Evolutionary conservation across 2,329 filamentous ascomycete genomes (phyloP).

Genomic region (Fusarium musae): DNA sequence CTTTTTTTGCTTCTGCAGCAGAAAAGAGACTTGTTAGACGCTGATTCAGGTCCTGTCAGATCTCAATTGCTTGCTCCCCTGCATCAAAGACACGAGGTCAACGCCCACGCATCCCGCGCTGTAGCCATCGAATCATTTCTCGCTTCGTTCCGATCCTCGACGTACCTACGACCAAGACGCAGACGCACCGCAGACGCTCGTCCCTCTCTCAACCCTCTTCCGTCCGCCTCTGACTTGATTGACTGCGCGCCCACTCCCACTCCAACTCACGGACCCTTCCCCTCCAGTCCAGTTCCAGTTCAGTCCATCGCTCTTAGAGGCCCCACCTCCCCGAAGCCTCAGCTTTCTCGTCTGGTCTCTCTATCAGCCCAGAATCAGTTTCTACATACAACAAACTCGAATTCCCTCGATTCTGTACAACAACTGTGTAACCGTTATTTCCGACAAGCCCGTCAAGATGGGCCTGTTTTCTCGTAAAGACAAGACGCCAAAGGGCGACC

Average conservation of each 20-base stretch:
- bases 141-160: slow-evolving; percentile 40
- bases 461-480: slow-evolving; percentile 67
- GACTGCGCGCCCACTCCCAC: slow-evolving; percentile 6
- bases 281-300: slow-evolving; percentile 32
- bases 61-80: slow-evolving; percentile 34
- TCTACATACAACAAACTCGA: slow-evolving; percentile 12
- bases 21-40: slow-evolving; percentile 14
- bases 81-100: slow-evolving; percentile 31
- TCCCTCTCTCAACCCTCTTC: slow-evolving; percentile 33
- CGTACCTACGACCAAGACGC: slow-evolving; percentile 15
- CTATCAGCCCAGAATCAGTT: slow-evolving; percentile 39
- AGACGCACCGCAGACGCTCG: slow-evolving; percentile 39
- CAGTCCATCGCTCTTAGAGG: slow-evolving; percentile 18
- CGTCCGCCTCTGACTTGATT: slow-evolving; percentile 9
- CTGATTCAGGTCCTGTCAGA: slow-evolving; percentile 21
- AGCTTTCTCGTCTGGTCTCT: slow-evolving; percentile 33
- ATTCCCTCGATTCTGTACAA: slow-evolving; percentile 12
- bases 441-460: slow-evolving; percentile 53
- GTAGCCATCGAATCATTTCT: slow-evolving; percentile 36
- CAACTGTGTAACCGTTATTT: slow-evolving; percentile 11
- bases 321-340: slow-evolving; percentile 39
- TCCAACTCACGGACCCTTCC: slow-evolving; percentile 35
- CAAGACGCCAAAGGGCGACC: slow-evolving; percentile 58
- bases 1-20: slow-evolving; percentile 14
- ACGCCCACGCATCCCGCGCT: slow-evolving; percentile 30